Percentiles rank a stretch among this genome's conserved stretches.
Evolutionary conservation across 257 asterid genomes (phyloP).

Genomic region (Cynanchum wilfordii): DNA sequence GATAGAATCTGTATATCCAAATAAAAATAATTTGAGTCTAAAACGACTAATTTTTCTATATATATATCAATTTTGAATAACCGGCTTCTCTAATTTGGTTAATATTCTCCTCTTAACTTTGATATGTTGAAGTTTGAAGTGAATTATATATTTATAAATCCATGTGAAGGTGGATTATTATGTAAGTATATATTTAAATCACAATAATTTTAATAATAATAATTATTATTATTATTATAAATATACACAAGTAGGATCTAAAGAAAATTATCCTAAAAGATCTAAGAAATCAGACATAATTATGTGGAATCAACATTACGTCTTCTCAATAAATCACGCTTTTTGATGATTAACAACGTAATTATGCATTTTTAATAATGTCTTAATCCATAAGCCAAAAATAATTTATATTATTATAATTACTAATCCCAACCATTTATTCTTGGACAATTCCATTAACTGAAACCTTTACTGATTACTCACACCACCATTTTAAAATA

Average conservation of each 20-base stretch:
- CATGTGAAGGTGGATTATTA: no score
- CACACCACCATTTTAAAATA: background rate
- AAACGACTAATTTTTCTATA: no score
- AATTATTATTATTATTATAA: no score
- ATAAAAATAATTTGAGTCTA: no score
- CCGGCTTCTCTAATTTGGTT: no score
- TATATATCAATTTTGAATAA: no score
- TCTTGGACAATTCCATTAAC: conserved; percentile 3
- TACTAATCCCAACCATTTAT: background rate
- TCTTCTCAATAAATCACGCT: conserved; percentile 24
- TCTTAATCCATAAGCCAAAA: conserved; percentile 3
- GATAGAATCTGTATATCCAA: no score
- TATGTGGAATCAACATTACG: conserved; percentile 10
- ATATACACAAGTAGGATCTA: no score
- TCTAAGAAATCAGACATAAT: conserved; percentile 17
- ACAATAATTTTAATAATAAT: no score
- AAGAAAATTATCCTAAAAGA: background rate
- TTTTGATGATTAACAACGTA: conserved; percentile 19
- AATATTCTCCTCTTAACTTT: no score
- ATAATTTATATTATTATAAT: background rate
- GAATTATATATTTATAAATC: no score
- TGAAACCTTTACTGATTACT: conserved; percentile 5
- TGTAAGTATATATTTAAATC: background rate
- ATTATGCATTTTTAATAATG: background rate
- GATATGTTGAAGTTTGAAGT: no score